phyloP scores from a whole-genome alignment of 2,329 filamentous ascomycete genomes.

The Pseudogymnoascus sp. region DNA sequence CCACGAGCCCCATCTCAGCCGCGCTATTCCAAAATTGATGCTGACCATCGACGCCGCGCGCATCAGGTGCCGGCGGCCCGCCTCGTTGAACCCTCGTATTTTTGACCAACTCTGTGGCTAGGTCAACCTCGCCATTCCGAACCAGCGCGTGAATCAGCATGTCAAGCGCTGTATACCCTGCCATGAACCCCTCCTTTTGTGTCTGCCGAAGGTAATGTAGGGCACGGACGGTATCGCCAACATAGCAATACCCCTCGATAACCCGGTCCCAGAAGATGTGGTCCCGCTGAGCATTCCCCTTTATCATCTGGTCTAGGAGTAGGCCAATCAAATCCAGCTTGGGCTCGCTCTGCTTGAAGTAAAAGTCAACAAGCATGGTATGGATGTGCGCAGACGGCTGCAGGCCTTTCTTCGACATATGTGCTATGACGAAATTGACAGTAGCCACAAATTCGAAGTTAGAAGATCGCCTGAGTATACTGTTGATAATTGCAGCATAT shows the following conservation, averaged over 20 bases:
- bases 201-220: conserved; percentile 42
- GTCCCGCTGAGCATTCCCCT: conserved; percentile 34
- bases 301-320: conserved; percentile 44
- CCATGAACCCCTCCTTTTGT: conserved; percentile 18
- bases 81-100: conserved; percentile 22
- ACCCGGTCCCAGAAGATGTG: conserved; percentile 60
- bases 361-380: conserved; percentile 63
- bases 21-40: conserved; percentile 25
- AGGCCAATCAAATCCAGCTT: conserved; percentile 50
- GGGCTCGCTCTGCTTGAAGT: conserved; percentile 50
- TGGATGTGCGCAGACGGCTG: conserved; percentile 57
- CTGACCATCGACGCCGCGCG: conserved; percentile 20
- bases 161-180: conserved; percentile 23
- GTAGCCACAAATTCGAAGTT: conserved; percentile 36
- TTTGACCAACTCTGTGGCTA: conserved; percentile 24
- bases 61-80: conserved; percentile 15
- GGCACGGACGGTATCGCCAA: conserved; percentile 42
- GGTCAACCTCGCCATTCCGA: conserved; percentile 23
- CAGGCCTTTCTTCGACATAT: conserved; percentile 49
- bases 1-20: conserved; percentile 18
- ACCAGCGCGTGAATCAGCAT: conserved; percentile 23
- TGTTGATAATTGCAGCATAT: conserved; percentile 62
- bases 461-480: conserved; percentile 40
- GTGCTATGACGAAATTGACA: conserved; percentile 51
- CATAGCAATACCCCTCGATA: conserved; percentile 55